Percentiles rank a stretch among this genome's conserved stretches.
Evolutionary conservation across 169 alveolate genomes (phyloP).

Genomic region (Besnoitia besnoiti): DNA sequence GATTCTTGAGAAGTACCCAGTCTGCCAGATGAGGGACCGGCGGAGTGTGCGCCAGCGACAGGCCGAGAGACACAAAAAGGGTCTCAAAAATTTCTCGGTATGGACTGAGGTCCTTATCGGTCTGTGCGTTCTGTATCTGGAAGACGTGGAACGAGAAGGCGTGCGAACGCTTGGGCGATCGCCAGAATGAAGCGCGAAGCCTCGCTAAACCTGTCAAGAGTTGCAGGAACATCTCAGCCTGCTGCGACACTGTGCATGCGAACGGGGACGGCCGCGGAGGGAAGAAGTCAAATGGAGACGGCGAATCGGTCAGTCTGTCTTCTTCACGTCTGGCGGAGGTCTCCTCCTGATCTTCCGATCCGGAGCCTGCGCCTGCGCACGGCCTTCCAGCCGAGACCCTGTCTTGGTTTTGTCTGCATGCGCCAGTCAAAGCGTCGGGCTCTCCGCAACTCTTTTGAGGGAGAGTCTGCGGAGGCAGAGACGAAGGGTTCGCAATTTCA

Average conservation of each 20-base stretch:
- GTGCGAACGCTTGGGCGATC: neutral
- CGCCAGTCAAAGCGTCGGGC: too few species aligned
- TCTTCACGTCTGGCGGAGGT: too few species aligned
- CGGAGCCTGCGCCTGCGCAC: too few species aligned
- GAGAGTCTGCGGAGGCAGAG: too few species aligned
- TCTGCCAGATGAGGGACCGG: neutral
- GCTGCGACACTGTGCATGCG: neutral
- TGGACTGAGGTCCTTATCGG: neutral
- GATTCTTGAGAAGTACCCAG: neutral
- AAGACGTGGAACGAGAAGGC: conserved; percentile 16
- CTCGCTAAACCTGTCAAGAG: neutral
- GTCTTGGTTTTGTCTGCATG: too few species aligned
- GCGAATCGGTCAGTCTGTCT: neutral
- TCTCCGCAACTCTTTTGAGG: too few species aligned
- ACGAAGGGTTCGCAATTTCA: too few species aligned
- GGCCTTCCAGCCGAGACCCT: too few species aligned
- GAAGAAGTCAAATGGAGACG: neutral
- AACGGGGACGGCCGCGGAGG: neutral
- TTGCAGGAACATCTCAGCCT: conserved; percentile 6
- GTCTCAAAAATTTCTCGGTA: neutral
- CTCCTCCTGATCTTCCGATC: too few species aligned
- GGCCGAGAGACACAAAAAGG: neutral
- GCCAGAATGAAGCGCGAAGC: neutral
- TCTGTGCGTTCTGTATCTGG: neutral
- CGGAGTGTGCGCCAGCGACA: neutral